Base-by-base conservation (phyloP, 495 filamentous ascomycete species). In the Lophiotrema nucula region DNA sequence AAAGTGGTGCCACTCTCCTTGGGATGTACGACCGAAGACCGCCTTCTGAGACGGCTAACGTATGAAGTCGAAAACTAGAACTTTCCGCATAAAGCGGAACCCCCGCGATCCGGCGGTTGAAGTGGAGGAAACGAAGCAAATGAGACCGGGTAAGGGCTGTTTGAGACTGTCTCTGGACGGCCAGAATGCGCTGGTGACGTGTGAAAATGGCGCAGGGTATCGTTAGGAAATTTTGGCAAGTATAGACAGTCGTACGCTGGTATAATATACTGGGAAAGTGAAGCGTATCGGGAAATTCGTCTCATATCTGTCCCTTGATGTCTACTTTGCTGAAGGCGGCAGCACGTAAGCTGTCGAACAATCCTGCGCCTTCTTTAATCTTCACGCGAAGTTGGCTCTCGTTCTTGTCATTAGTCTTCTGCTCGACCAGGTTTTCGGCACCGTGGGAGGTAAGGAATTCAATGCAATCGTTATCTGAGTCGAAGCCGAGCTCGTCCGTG, bases 401-500 rank as follows among this genome's bases (percentile, higher is more conserved):
- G 16, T 33, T 43, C 12, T 42, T 22, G 1, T 11, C 33, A 25
- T 48, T 26, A 87, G 88, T 75, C 91, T 92, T 85, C 67, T 95
- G 88, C 68, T 89, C 79, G 50, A 98, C 83, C n/a, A 93, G 73
- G 11, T 87, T 76, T 66, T 86, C 79, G 41, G 87, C 87, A 50
- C 83, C 76, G 70, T 90, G 76, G 53, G 95, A 87, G 59, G 85
- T 81, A 60, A 98, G 83, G 73, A 97, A 97, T 67, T 89, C 86
- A 10, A 88, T 86, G 55, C 89, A 90, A 70, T 95, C 89, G 69
- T 88, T 82, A 71, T 97, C 92, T 44, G 86, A 88, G 73, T 96
- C 90, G 71, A 97, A 99, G 47, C 87, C 90, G 51, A 99, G 86
- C 70, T 97, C 93, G 75, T 97, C 88, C 24, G 90, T 92, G 62